Percentiles rank a stretch among this genome's conserved stretches.
Conservation (phyloP, 75 land plant genomes). For the Isoetes taiwanensis region DNA sequence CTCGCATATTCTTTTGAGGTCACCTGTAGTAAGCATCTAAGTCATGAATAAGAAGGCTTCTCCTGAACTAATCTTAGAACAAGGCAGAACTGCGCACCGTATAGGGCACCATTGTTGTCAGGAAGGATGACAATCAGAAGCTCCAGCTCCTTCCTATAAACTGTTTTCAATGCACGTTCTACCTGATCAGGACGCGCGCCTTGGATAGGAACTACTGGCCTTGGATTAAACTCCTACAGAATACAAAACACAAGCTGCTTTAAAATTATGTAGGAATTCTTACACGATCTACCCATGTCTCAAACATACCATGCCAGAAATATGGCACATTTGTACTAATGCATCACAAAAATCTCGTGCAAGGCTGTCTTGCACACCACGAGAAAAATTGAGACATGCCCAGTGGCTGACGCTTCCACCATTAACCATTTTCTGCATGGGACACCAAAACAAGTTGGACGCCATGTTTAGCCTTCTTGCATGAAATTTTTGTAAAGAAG, state of each 20-base stretch:
- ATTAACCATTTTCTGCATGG: constrained; percentile 79
- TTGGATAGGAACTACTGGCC: constrained; percentile 50
- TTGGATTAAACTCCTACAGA: constrained; percentile 53
- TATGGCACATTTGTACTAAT: constrained; percentile 56
- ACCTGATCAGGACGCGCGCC: constrained; percentile 69
- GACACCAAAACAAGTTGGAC: too few species aligned
- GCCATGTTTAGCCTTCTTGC: too few species aligned
- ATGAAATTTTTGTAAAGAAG: too few species aligned
- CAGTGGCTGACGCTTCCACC: constrained; percentile 55
- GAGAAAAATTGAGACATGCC: constrained; percentile 62
- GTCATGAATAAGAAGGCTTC: too few species aligned
- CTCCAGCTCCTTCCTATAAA: constrained; percentile 52
- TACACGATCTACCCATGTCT: too few species aligned
- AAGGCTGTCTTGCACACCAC: constrained; percentile 52
- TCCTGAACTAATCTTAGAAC: too few species aligned
- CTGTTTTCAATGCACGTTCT: constrained; percentile 42
- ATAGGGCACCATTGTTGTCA: constrained; percentile 75
- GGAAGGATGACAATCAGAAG: constrained; percentile 69
- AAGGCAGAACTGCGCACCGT: too few species aligned
- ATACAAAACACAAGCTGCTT: too few species aligned
- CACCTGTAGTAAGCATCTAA: too few species aligned
- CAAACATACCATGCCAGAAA: constrained; percentile 52
- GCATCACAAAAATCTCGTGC: constrained; percentile 52
- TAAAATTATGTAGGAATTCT: too few species aligned
- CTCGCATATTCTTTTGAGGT: constrained; percentile 89